Conservation (phyloP, 2,329 filamentous ascomycete genomes). For the Ophioceras dolichostomum region DNA sequence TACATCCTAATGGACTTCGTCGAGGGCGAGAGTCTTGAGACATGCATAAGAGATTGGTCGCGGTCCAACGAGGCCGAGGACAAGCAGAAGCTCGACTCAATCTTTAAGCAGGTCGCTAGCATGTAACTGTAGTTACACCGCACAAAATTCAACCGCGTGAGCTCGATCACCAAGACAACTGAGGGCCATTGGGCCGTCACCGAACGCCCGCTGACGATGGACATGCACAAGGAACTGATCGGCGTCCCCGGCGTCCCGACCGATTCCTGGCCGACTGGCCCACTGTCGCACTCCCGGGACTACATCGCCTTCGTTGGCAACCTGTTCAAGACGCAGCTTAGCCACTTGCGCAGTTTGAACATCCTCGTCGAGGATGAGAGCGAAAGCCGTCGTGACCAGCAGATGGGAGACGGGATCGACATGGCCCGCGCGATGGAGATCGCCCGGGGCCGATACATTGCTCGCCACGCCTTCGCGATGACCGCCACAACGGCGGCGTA, state of each 20-base stretch:
- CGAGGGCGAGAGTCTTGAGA: not conserved
- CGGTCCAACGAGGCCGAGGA: not conserved
- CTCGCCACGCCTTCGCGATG: slow-evolving; percentile 18
- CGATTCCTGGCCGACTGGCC: slow-evolving; percentile 13
- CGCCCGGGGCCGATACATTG: slow-evolving; percentile 17
- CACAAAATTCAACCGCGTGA: not conserved
- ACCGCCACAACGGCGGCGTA: slow-evolving; percentile 16
- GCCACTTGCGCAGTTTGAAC: slow-evolving; percentile 2
- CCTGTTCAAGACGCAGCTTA: slow-evolving; percentile 14
- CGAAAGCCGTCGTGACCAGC: not conserved
- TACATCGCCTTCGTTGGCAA: slow-evolving; percentile 11
- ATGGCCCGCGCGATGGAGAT: slow-evolving; percentile 14
- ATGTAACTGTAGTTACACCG: not conserved
- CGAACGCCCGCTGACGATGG: slow-evolving; percentile 22
- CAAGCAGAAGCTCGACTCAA: not conserved
- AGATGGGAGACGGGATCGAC: slow-evolving; percentile 9
- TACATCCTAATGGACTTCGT: slow-evolving; percentile 1
- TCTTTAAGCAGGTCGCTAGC: not conserved
- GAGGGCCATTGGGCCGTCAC: slow-evolving; percentile 2
- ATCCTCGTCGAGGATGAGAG: not conserved
- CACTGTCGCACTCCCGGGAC: slow-evolving; percentile 15
- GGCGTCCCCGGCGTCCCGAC: slow-evolving; percentile 16
- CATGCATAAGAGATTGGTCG: not conserved
- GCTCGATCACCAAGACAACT: slow-evolving; percentile 1
- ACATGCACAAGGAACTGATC: slow-evolving; percentile 24